Conservation (phyloP, 2,329 filamentous ascomycete species). For the Penicillium sp. region DNA sequence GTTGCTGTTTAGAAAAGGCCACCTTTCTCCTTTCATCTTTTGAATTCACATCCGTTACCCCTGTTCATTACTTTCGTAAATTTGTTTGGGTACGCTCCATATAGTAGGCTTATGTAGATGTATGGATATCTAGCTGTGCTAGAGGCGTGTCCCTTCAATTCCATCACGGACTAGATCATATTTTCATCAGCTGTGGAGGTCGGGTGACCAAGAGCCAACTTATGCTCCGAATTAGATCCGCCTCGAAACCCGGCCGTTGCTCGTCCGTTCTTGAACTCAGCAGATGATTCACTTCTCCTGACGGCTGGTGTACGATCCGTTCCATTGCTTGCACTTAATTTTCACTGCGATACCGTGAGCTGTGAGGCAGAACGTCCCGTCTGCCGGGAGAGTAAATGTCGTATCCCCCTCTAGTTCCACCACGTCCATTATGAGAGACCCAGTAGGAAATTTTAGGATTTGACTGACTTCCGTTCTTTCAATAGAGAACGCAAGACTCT, state of each 20-base stretch:
- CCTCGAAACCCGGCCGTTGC: constrained; percentile 19
- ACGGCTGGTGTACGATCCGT: neutral
- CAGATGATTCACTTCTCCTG: constrained; percentile 17
- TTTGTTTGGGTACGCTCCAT: too few species aligned
- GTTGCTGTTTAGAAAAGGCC: too few species aligned
- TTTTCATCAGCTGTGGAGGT: too few species aligned
- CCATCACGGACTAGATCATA: too few species aligned
- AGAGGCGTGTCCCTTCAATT: too few species aligned
- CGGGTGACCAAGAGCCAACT: too few species aligned
- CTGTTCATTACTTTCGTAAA: too few species aligned
- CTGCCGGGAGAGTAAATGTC: constrained; percentile 5
- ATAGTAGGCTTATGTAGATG: too few species aligned
- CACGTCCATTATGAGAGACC: constrained; percentile 4
- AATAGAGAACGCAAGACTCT: constrained; percentile 4
- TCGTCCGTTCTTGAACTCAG: constrained; percentile 20
- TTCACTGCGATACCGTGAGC: constrained; percentile 5
- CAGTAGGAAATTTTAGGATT: neutral
- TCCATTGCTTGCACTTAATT: neutral
- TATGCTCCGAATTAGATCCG: neutral
- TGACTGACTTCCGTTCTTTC: neutral
- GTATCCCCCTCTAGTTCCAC: constrained; percentile 5
- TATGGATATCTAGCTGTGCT: too few species aligned
- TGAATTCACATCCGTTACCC: too few species aligned
- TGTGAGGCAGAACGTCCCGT: constrained; percentile 9
- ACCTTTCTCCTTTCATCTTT: too few species aligned